Conservation (phyloP, 2,329 filamentous ascomycete species). For the Tolypocladium capitatum region DNA sequence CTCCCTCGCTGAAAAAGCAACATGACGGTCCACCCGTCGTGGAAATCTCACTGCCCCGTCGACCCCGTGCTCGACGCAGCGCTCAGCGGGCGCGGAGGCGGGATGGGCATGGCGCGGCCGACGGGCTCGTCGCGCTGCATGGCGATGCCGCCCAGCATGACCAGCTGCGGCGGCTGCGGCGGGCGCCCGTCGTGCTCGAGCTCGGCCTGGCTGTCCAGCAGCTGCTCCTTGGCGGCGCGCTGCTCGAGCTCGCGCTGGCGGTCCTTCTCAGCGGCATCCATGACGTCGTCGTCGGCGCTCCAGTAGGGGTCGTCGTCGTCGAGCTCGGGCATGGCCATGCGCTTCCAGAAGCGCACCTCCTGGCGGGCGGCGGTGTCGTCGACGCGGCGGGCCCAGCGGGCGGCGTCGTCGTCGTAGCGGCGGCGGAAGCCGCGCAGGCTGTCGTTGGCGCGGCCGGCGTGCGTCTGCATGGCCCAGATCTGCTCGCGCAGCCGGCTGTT, state of each 20-base stretch:
- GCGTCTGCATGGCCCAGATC: slow-evolving; percentile 53
- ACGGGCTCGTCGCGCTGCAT: slow-evolving; percentile 24
- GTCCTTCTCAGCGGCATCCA: slow-evolving; percentile 47
- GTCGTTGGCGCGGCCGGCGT: slow-evolving; percentile 45
- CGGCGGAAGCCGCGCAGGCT: slow-evolving; percentile 42
- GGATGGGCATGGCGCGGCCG: slow-evolving; percentile 13
- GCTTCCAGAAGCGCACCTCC: slow-evolving; percentile 53
- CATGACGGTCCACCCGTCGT: not conserved
- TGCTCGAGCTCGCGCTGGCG: slow-evolving; percentile 36
- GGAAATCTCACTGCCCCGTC: slow-evolving; percentile 19
- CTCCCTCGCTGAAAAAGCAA: not conserved
- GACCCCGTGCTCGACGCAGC: slow-evolving; percentile 30
- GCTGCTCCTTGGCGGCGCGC: slow-evolving; percentile 27
- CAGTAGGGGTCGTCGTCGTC: slow-evolving; percentile 47
- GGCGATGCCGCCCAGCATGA: slow-evolving; percentile 22
- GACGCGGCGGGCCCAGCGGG: slow-evolving; percentile 38
- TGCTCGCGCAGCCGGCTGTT: slow-evolving; percentile 50
- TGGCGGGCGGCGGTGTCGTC: slow-evolving; percentile 39
- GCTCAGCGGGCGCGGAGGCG: slow-evolving; percentile 23
- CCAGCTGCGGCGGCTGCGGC: slow-evolving; percentile 7
- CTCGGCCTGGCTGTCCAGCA: slow-evolving; percentile 18
- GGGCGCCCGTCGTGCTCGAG: slow-evolving; percentile 21
- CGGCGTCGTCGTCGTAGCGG: slow-evolving; percentile 41
- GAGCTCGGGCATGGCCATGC: slow-evolving; percentile 49
- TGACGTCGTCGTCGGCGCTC: slow-evolving; percentile 52